These are phyloP conservation scores for Rhynchospora tenuis DNA, from an alignment of 176 grass and related monocot species.

Conservation along the genomic window DNA sequence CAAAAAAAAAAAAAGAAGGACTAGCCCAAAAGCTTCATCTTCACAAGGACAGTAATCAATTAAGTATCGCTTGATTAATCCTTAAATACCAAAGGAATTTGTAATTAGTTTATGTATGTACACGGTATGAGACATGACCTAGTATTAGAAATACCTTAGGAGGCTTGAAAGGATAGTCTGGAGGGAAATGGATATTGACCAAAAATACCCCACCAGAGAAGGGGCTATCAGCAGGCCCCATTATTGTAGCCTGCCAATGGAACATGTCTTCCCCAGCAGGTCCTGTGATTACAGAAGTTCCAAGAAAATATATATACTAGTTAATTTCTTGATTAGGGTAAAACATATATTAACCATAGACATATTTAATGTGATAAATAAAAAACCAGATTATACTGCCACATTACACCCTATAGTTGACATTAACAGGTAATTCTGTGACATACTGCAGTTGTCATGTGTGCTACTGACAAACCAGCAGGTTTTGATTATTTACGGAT, in stretches of 20 bases:
- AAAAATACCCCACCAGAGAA: slow-evolving; percentile 88
- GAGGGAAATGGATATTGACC: slow-evolving; percentile 88
- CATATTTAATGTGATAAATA: not conserved
- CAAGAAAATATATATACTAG: no score
- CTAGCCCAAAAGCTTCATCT: not conserved
- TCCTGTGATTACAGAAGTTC: slow-evolving; percentile 31
- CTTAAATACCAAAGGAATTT: not conserved
- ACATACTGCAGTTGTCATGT: not conserved
- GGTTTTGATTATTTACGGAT: not conserved
- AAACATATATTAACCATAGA: not conserved
- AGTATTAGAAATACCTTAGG: slow-evolving; percentile 49
- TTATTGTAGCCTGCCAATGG: slow-evolving; percentile 87
- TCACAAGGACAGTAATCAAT: not conserved
- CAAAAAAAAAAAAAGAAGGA: not conserved
- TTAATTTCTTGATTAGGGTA: not conserved
- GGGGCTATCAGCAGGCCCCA: slow-evolving; percentile 76
- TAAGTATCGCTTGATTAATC: not conserved
- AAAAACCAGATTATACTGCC: not conserved
- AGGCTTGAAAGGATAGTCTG: slow-evolving; percentile 91
- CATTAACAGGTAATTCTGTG: no score
- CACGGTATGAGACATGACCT: not conserved
- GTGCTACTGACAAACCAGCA: not conserved
- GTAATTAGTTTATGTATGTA: not conserved
- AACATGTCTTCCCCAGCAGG: slow-evolving; percentile 93
- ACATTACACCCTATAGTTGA: not conserved